Evolutionary conservation across 441 rosid genomes (phyloP).

Genomic region (Populus hybrid): DNA sequence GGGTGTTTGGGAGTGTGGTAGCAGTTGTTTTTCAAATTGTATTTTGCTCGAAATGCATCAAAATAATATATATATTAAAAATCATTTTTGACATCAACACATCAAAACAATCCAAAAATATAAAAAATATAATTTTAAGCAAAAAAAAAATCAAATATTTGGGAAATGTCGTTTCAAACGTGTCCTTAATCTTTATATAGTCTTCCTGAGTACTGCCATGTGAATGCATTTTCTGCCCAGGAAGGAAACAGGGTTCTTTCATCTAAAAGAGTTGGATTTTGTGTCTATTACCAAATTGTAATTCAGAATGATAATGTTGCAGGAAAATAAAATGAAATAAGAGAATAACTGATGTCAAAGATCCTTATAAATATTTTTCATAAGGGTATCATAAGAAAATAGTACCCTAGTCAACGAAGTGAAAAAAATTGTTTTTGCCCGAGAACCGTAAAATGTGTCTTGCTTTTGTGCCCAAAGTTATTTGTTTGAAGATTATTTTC

Average conservation of each 20-base stretch:
- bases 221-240: neutral
- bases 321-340: neutral
- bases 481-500: neutral
- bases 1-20: no score
- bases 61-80: no score
- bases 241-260: neutral
- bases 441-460: neutral
- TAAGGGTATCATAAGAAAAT: neutral
- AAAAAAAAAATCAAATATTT: no score
- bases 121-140: no score
- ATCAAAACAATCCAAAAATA: no score
- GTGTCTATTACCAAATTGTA: neutral
- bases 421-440: neutral
- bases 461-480: neutral
- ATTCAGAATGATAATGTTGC: neutral
- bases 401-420: neutral
- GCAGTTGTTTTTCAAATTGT: no score
- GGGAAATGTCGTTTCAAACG: no score
- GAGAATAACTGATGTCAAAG: neutral
- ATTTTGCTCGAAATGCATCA: no score
- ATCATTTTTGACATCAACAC: no score
- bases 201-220: neutral
- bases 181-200: neutral
- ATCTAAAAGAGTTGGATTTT: neutral
- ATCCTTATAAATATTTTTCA: neutral